Base-by-base conservation (phyloP, 257 asterid genomes). In the Dorcoceras hygrometricum region DNA sequence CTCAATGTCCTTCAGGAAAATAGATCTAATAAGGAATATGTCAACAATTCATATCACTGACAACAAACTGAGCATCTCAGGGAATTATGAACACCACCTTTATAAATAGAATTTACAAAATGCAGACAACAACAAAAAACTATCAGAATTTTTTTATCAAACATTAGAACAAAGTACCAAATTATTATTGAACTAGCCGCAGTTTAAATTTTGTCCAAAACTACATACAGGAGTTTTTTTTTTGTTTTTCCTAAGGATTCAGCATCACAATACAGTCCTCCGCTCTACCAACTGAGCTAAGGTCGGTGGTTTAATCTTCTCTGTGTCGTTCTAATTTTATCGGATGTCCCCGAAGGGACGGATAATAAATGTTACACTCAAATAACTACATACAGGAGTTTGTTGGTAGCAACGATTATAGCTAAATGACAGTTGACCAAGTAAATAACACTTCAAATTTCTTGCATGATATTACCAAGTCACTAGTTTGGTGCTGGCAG, bases 1-100 rank as follows among this genome's bases (percentile, higher is more conserved):
- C 83, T 83, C 73, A 93, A 86, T 0, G 99, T 93, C 95, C 99
- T 93, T 73, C 81, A 83, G 60, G 72, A 65, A 77, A 65, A 74
- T 66, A 60, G 50, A 75, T 26, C 65, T 75, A 72, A 18, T 53
- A 62, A 34, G 46, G 46, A 57, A 65, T 56, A 54, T 32, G 63
- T 75, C 68, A 73, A 75, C 24, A 59, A 53, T 11, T 65, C 34
- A 61, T 24, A 61, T 63, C 22, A 24, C 66, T 14, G 51, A 75
- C 39, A 19, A 59, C 22, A 34, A 11, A 6, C 18, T 4, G 24
- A 19, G 46, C 54, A 59, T 4, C 19, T 4, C 34, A 12, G 46
- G 61, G 60, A 26, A 9, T 18, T 4, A 78, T 56, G 23, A 23
- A 55, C 56, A 34, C 0, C 12, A 34, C 10, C 46, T 8, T 8